A percentile compares a stretch with the other conserved stretches of the same genome.
These are phyloP conservation scores for Teratosphaeria epicoccoides DNA, from an alignment of 2,329 filamentous ascomycete species.

Conservation along the genomic window DNA sequence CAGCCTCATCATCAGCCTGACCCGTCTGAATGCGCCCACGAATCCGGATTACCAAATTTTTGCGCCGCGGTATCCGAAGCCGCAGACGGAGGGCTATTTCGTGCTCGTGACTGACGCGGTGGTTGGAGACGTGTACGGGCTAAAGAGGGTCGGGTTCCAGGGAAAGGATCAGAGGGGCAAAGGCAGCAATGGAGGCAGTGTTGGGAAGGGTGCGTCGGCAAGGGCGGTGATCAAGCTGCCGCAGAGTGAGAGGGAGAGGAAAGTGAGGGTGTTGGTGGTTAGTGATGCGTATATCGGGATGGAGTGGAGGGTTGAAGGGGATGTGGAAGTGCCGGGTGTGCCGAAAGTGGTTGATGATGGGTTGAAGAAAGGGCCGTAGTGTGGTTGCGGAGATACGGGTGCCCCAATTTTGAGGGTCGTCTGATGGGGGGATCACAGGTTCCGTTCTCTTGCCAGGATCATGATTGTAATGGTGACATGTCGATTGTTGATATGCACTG, in stretches of 20 bases:
- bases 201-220: slow-evolving; percentile 33
- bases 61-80: slow-evolving; percentile 83
- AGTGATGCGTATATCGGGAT: slow-evolving; percentile 85
- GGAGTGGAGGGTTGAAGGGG: slow-evolving; percentile 43
- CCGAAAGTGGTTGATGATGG: slow-evolving; percentile 24
- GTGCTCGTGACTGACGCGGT: slow-evolving; percentile 59
- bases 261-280: slow-evolving; percentile 62
- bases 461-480: too few species aligned
- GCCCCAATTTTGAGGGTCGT: too few species aligned
- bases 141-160: slow-evolving; percentile 59
- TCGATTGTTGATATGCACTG: too few species aligned
- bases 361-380: slow-evolving; percentile 22
- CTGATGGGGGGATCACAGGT: too few species aligned
- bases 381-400: too few species aligned
- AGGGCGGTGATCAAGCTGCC: slow-evolving; percentile 53
- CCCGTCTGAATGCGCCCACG: slow-evolving; percentile 49
- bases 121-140: slow-evolving; percentile 66
- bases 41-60: slow-evolving; percentile 49
- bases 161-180: slow-evolving; percentile 19
- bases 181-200: slow-evolving; percentile 19
- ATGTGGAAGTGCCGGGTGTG: slow-evolving; percentile 39
- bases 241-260: slow-evolving; percentile 42
- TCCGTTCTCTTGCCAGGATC: too few species aligned
- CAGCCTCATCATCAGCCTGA: slow-evolving; percentile 53
- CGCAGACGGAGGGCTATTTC: slow-evolving; percentile 91